These are phyloP conservation scores for Hibiscus tridactylites DNA, from an alignment of 345 rosid species.

Conservation along the genomic window DNA sequence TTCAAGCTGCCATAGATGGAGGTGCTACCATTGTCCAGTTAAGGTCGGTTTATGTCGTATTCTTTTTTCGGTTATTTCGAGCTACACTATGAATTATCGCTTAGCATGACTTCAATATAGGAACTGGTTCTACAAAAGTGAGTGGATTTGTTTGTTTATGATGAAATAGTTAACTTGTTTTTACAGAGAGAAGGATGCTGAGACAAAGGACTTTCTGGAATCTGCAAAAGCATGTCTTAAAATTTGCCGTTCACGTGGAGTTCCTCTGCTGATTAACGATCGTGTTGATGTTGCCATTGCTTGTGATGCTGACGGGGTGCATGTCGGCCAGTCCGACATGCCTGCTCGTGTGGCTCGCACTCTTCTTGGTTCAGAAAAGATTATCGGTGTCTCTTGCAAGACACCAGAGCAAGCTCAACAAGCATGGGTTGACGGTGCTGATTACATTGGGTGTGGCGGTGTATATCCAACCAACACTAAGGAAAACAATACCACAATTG, in stretches of 20 bases:
- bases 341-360: conserved; percentile 48
- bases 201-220: conserved; percentile 55
- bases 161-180: conserved; percentile 2
- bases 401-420: conserved; percentile 67
- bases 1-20: conserved; percentile 73
- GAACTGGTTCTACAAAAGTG: neutral
- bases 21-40: conserved; percentile 88
- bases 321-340: conserved; percentile 86
- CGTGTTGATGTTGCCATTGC: conserved; percentile 82
- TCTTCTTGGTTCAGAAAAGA: conserved; percentile 85
- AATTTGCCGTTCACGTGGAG: conserved; percentile 46
- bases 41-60: conserved; percentile 38
- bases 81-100: neutral
- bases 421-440: conserved; percentile 85
- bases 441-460: conserved; percentile 94
- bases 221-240: conserved; percentile 62
- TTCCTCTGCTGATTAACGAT: conserved; percentile 74
- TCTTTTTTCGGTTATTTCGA: neutral
- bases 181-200: conserved; percentile 67
- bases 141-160: neutral
- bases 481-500: conserved; percentile 62
- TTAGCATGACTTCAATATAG: neutral
- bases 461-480: conserved; percentile 74
- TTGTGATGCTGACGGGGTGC: conserved; percentile 84
- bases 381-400: conserved; percentile 86